Base-by-base conservation (phyloP, 2,329 filamentous ascomycete genomes). In the Arthrinium phaeospermum region DNA sequence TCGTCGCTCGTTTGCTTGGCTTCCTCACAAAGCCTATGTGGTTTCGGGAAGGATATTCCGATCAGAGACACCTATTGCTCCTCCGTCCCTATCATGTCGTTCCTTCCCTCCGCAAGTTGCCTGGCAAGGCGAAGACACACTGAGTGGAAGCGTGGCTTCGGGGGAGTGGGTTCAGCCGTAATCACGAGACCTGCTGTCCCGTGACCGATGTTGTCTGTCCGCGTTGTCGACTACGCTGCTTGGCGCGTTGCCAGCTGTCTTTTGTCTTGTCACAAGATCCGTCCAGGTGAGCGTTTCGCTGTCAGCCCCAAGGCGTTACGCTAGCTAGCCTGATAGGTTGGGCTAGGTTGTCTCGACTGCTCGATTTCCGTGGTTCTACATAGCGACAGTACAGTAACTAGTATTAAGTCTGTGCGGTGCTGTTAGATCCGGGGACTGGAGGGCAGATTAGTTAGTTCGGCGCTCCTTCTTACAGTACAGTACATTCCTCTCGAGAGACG, bases 21-120 rank as follows among this genome's bases (percentile, higher is more conserved):
- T 53, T 24, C 12, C 24, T 24, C 13, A 14, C 13, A 5, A 14
- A 14, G 10, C 6, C 1, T 41, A 10, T 30, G 24, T 30, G 14
- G 16, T 57, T 19, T 53, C 51, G 51, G 51, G 53, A 61, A 37
- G 53, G 53, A n/a, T 61, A 61, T 61, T 14, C 53, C 53, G 53
- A 61, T 46, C 53, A 37, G 45, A 46, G 7, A 41, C 37, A 41
- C 37, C 37, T 2, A 41, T 41, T 10, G 8, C 37, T 10, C 37
- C 7, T 41, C 7, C 7, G 5, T 41, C 7, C 37, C 37, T 41
- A 41, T 41, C 37, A 10, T 30, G 2, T 16, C 24, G 4, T 24
- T 24, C 24, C 13, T 24, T 24, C 13, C 12, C 13, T 27, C n/a
- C 8, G 0, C 49, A 51, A 37, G 37, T 6, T 37, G 37, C 37